A percentile compares a stretch with the other conserved stretches of the same genome.
Conservation (phyloP, 192 early-diverging fungal species). For the Backusella liffmaniae region DNA sequence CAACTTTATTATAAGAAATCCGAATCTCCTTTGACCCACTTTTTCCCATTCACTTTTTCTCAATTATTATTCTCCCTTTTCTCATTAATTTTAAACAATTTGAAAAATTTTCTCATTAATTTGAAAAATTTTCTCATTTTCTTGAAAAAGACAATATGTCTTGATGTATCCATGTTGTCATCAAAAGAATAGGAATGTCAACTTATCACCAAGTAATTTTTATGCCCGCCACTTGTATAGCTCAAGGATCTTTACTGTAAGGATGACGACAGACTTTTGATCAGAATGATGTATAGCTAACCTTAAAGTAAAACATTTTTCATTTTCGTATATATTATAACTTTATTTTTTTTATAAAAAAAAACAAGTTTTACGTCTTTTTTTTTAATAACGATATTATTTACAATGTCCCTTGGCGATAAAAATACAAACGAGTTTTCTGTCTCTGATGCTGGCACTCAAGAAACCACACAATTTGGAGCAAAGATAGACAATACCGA, state of each 20-base stretch:
- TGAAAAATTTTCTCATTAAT: too few species aligned
- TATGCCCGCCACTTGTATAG: too few species aligned
- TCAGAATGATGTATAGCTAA: neutral
- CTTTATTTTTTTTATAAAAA: neutral
- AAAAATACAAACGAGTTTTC: neutral
- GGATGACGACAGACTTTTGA: neutral
- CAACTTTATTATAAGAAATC: too few species aligned
- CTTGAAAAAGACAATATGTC: too few species aligned
- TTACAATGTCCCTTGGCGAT: neutral
- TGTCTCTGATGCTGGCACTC: constrained; percentile 16
- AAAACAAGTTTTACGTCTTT: neutral
- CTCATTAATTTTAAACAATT: too few species aligned
- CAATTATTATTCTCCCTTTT: too few species aligned
- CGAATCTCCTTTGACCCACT: too few species aligned
- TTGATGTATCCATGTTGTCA: too few species aligned
- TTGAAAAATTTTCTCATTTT: too few species aligned
- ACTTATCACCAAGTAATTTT: too few species aligned
- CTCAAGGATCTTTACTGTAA: neutral
- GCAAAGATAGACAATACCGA: constrained; percentile 28
- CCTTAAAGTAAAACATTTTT: neutral
- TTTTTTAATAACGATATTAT: neutral
- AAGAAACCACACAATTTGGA: constrained; percentile 26
- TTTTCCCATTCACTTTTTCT: too few species aligned
- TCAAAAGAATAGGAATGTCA: too few species aligned
- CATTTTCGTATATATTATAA: neutral